Percentiles rank a stretch among this genome's conserved stretches.
Evolutionary conservation across 2,329 filamentous ascomycete species (phyloP).

Genomic region (Dactylonectria macrodidyma): DNA sequence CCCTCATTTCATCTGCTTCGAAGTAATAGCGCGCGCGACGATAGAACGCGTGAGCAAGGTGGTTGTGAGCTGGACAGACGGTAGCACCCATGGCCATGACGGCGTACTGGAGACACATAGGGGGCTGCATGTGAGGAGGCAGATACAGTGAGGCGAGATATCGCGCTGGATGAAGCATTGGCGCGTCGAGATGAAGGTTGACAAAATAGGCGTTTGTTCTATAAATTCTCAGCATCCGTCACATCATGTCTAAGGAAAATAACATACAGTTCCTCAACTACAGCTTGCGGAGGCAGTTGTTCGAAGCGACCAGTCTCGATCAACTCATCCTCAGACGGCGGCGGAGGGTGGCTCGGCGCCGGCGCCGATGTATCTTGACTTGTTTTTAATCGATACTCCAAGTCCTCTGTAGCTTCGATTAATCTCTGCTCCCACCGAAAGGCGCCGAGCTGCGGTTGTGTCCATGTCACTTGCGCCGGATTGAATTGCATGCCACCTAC

Average conservation of each 20-base stretch:
- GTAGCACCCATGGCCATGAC: conserved; percentile 40
- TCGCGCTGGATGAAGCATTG: conserved; percentile 40
- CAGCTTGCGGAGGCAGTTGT: conserved; percentile 44
- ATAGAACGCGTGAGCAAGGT: conserved; percentile 40
- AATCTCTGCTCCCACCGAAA: conserved; percentile 1
- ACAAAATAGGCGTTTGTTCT: conserved; percentile 43
- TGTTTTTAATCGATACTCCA: conserved; percentile 42
- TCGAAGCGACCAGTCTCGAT: conserved; percentile 49
- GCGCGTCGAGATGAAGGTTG: conserved; percentile 30
- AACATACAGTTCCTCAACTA: conserved; percentile 49
- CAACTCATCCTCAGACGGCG: conserved; percentile 36
- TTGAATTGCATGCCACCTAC: conserved; percentile 29
- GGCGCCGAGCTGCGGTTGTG: background rate
- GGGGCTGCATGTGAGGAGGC: conserved; percentile 45
- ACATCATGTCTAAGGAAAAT: background rate
- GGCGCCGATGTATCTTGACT: conserved; percentile 36
- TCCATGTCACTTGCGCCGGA: background rate
- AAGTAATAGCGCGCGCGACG: conserved; percentile 41
- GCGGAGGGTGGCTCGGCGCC: conserved; percentile 30
- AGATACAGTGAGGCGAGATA: conserved; percentile 45
- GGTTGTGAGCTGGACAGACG: conserved; percentile 27
- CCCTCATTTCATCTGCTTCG: conserved; percentile 44
- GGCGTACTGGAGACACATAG: conserved; percentile 46
- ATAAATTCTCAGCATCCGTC: background rate
- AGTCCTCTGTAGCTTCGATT: conserved; percentile 37